phyloP scores from a whole-genome alignment of 2,329 filamentous ascomycete genomes.

The Sclerotiophoma versabilis region DNA sequence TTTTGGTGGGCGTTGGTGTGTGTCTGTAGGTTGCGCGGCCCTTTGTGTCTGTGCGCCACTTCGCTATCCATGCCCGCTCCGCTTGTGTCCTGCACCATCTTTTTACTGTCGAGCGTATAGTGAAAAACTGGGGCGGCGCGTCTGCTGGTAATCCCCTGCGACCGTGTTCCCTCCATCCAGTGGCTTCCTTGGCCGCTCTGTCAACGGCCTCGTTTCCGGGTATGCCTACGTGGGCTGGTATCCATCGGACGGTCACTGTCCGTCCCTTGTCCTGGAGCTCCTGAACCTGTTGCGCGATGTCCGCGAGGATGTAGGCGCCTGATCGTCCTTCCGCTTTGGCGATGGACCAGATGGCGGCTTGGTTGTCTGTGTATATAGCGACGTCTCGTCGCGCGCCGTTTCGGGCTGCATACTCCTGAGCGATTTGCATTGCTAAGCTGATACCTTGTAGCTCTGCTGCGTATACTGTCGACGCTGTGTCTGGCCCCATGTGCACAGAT shows the following conservation, averaged over 20 bases:
- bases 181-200: constrained; percentile 26
- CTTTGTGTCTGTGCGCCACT: constrained; percentile 13
- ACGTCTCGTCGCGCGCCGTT: constrained; percentile 12
- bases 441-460: constrained; percentile 23
- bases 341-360: constrained; percentile 22
- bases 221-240: constrained; percentile 15
- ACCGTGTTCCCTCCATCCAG: constrained; percentile 22
- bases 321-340: constrained; percentile 18
- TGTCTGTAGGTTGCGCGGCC: constrained; percentile 19
- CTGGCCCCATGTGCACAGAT: constrained; percentile 20
- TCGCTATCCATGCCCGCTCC: constrained; percentile 7
- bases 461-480: constrained; percentile 21
- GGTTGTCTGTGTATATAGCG: constrained; percentile 28
- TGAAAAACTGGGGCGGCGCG: constrained; percentile 8
- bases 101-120: constrained; percentile 9
- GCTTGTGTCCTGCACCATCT: constrained; percentile 9
- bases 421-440: constrained; percentile 27
- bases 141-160: constrained; percentile 16
- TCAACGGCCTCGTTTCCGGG: constrained; percentile 14
- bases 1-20: constrained; percentile 16
- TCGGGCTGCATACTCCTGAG: constrained; percentile 20
- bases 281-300: constrained; percentile 18
- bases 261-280: constrained; percentile 10
- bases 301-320: constrained; percentile 24
- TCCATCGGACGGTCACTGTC: constrained; percentile 17